Conservation (phyloP, 345 rosid genomes). For the Salix arbutifolia region DNA sequence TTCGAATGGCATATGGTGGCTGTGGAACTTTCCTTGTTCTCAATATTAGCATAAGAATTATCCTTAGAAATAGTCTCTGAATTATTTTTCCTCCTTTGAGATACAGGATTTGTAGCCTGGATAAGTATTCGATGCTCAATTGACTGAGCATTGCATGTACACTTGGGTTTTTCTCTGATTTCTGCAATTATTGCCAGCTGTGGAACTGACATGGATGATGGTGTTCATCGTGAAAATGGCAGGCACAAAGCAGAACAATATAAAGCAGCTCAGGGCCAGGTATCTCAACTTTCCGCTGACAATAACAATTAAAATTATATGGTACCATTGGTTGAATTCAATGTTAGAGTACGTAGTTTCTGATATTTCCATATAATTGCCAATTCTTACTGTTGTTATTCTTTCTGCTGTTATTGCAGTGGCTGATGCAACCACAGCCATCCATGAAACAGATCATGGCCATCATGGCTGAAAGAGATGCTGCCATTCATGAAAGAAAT, state of each 20-base stretch:
- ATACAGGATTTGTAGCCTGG: slow-evolving; percentile 16
- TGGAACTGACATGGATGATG: slow-evolving; percentile 71
- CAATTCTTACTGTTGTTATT: slow-evolving; percentile 14
- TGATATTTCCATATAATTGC: neutral
- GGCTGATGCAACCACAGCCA: slow-evolving; percentile 94
- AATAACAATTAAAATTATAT: neutral
- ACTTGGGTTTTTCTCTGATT: neutral
- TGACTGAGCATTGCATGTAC: slow-evolving; percentile 16
- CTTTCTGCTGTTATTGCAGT: slow-evolving; percentile 43
- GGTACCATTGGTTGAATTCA: neutral
- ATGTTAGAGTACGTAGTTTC: neutral
- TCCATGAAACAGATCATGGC: slow-evolving; percentile 99
- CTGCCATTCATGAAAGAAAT: slow-evolving; percentile 85
- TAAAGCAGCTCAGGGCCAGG: slow-evolving; percentile 88
- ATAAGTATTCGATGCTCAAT: slow-evolving; percentile 10
- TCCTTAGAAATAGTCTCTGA: neutral
- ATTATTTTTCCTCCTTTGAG: neutral
- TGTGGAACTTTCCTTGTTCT: neutral
- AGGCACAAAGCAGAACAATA: slow-evolving; percentile 70
- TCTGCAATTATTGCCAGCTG: slow-evolving; percentile 4
- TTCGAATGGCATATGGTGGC: slow-evolving; percentile 2
- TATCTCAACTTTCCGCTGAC: slow-evolving; percentile 25
- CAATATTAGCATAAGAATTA: neutral
- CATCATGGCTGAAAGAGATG: slow-evolving; percentile 95
- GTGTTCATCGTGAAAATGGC: slow-evolving; percentile 91